Conservation (phyloP, 2,329 filamentous ascomycete species). For the Stagonosporopsis vannaccii region DNA sequence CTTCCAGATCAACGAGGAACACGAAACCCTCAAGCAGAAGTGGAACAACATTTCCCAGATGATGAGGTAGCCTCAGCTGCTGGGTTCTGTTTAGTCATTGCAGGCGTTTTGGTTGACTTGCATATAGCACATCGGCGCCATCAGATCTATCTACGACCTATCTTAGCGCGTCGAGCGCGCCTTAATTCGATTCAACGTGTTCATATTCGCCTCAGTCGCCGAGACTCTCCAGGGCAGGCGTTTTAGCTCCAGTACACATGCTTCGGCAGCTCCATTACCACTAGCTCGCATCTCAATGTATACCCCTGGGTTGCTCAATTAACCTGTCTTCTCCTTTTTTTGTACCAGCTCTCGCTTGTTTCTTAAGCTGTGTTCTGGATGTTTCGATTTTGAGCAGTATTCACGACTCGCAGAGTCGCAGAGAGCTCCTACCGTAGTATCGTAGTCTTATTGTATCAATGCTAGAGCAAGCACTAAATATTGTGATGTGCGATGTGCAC, state of each 20-base stretch:
- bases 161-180: conserved; percentile 34
- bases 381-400: background rate
- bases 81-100: conserved; percentile 21
- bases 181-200: conserved; percentile 40
- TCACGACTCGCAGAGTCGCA: background rate
- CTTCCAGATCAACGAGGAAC: conserved; percentile 55
- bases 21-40: conserved; percentile 58
- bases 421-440: background rate
- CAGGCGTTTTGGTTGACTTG: conserved; percentile 33
- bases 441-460: conserved; percentile 9
- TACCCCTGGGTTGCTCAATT: conserved; percentile 30
- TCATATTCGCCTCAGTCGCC: conserved; percentile 35
- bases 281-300: conserved; percentile 33
- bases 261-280: conserved; percentile 15
- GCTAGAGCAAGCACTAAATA: background rate
- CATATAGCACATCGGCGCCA: conserved; percentile 30
- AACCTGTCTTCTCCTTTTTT: conserved; percentile 18
- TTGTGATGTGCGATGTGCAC: background rate
- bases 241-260: conserved; percentile 9
- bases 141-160: conserved; percentile 27
- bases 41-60: conserved; percentile 56
- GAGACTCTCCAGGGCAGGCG: conserved; percentile 8
- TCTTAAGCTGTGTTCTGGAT: background rate
- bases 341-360: conserved; percentile 19
- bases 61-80: conserved; percentile 47